Base-by-base conservation (phyloP, 2,329 filamentous ascomycete species). In the Cladobotryum mycophilum region DNA sequence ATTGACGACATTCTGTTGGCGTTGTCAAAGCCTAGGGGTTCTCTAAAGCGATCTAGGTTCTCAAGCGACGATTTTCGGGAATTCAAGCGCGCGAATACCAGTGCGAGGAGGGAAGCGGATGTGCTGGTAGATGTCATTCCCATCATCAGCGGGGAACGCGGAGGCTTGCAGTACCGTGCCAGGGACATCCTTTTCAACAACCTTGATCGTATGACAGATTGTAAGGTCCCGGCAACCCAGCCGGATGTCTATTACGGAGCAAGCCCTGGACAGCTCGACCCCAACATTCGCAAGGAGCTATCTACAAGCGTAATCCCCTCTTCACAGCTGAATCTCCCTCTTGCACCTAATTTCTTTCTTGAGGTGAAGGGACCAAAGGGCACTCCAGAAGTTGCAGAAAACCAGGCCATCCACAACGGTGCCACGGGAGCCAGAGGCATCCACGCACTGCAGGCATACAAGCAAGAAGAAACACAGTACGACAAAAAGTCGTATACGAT, bases 311-410 rank as follows among this genome's bases (percentile, higher is more conserved):
- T 71, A 36, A 55, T 69, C 25, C 69, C 70, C 13, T 67, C 64
- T 4, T 65, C 60, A 20, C 52, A 64, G 43, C 37, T 51, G 13
- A 55, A 61, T 47, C 56, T 61, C 37, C 69, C 69, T 2, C 54
- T 67, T 6, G 61, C 56, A 33, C 70, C 69, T 3, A 73, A 74
- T 57, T 70, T 73, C 51, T 74, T 75, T 51, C 17, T 74, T 1
- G 67, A 67, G 45, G 65, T 57, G 0, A 74, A 74, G 53, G 67
- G 65, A 1, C 67, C 64, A 8, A 49, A 65, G 49, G 65, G 66
- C 4, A 59, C 53, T 38, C 8, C 46, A 5, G 60, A 51, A 6
- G 66, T 68, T 5, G 66, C 61, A 12, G 57, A 12, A 40, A 60
- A 63, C 25, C 69, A 72, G 53, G 69, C 64, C 47, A 60, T 60